Evolutionary conservation across 1,139 yeast species (phyloP), one percentile per base, ranked within the genome.

Genomic region (Trichomonascaceae sp.): DNA sequence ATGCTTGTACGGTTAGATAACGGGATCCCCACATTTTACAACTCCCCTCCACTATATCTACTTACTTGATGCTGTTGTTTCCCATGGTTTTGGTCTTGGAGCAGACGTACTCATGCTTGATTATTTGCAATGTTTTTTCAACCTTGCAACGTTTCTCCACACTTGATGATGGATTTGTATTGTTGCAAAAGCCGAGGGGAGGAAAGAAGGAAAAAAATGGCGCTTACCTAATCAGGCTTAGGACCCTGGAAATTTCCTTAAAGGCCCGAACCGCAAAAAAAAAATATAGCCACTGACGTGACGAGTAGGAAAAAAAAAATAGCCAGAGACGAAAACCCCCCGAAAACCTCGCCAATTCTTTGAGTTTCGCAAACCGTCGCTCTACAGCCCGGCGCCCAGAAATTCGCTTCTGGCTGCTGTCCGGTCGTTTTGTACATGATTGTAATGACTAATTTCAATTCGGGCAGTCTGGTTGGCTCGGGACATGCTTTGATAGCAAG

Each of bases 51-150:
- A 44, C 46, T 10, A 19, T 57, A 45, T 22, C 47, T 15, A 20
- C 50, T 77, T 68, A 1, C 81, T 74, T 2, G 82, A 75, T 4
- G 80, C 74, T 12, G 79, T 64, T 7, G 77, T 79, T 66, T 86
- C 93, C 93, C 93, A 86, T 30, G 95, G 93, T 68, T 86, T 86
- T 18, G 88, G 80, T 71, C 93, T 74, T 53, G 85, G 82, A 20
- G 74, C 77, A 30, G 81, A 76, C 8, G 58, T 51, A 15, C 55
- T 47, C 63, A 60, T 60, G 43, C 24, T 43, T 44, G 18, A 2
- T 8, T 22, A 22, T 17, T 10, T n/a, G 38, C 24, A 22, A 22
- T 6, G 24, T 22, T 22, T 22, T 22, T 3, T 22, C 24, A 22
- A 3, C 2, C 32, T 12, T 27, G 32, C 10, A 27, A 27, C 32